phyloP scores from a whole-genome alignment of 2,329 filamentous ascomycete species.

The Leptographium radiaticola region DNA sequence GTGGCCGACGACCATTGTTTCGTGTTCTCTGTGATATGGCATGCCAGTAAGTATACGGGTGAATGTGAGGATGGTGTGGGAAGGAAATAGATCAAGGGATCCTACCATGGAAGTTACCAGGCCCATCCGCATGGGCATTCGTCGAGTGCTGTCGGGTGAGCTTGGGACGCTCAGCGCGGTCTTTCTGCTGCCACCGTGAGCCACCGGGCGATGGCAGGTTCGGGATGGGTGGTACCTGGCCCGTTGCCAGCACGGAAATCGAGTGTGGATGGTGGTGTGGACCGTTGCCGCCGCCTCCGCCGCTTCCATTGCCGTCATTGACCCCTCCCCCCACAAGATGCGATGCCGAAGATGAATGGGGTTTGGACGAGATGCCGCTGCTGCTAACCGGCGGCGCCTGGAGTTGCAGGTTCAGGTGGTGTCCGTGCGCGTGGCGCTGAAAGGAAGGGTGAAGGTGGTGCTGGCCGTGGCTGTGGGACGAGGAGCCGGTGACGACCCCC shows the following conservation, averaged over 20 bases:
- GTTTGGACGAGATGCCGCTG: not conserved
- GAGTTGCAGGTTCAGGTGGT: not conserved
- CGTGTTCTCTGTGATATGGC: not conserved
- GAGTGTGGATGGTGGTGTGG: constrained; percentile 21
- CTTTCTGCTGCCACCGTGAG: constrained; percentile 41
- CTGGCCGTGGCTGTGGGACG: constrained; percentile 13
- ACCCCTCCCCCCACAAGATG: not conserved
- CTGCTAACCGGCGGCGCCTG: not conserved
- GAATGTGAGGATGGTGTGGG: too few relatives aligned
- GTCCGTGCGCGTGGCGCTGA: not conserved
- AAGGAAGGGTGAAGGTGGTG: constrained; percentile 7
- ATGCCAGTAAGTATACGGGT: not conserved
- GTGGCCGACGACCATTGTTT: not conserved
- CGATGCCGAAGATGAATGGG: not conserved
- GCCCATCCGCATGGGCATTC: not conserved
- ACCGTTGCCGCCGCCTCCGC: constrained; percentile 17
- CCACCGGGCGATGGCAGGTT: constrained; percentile 18
- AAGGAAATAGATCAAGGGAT: too few relatives aligned
- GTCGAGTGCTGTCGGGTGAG: constrained; percentile 56
- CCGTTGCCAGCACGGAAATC: constrained; percentile 70
- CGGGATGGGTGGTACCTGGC: constrained; percentile 66
- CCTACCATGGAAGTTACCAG: not conserved
- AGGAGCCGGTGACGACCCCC: constrained; percentile 16
- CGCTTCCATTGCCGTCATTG: constrained; percentile 16
- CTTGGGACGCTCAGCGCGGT: constrained; percentile 46